Evolutionary conservation across 345 rosid species (phyloP).

Genomic region (Mallotus nudiflorus): DNA sequence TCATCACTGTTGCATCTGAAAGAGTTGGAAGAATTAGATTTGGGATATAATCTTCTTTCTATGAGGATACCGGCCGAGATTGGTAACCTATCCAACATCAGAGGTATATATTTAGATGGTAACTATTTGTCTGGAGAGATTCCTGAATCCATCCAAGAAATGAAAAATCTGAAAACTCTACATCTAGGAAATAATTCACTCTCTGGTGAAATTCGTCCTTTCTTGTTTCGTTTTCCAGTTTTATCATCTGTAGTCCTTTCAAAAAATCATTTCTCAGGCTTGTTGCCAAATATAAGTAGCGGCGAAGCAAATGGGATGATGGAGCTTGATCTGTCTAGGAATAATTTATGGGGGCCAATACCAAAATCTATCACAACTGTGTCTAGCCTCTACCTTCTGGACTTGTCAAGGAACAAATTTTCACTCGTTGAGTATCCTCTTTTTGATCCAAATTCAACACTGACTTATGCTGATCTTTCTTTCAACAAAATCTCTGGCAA

Average conservation of each 20-base stretch:
- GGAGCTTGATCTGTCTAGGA: background rate
- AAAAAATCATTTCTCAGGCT: too few relatives aligned
- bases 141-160: too few relatives aligned
- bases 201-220: too few relatives aligned
- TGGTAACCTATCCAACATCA: constrained; percentile 27
- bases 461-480: background rate
- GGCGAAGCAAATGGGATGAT: background rate
- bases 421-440: constrained; percentile 6
- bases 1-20: constrained; percentile 23
- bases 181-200: too few relatives aligned
- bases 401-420: constrained; percentile 26
- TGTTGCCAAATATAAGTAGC: background rate
- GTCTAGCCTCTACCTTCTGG: background rate
- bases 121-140: too few relatives aligned
- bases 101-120: background rate
- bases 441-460: background rate
- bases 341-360: background rate
- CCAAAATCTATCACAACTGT: background rate
- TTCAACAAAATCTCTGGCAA: background rate
- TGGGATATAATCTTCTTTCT: constrained; percentile 23
- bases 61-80: constrained; percentile 32
- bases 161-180: too few relatives aligned
- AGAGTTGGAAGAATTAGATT: constrained; percentile 19
- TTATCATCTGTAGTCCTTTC: too few relatives aligned
- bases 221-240: too few relatives aligned